Evolutionary conservation across 192 early-diverging fungal species (phyloP).

Genomic region (Backusella psychrophila): DNA sequence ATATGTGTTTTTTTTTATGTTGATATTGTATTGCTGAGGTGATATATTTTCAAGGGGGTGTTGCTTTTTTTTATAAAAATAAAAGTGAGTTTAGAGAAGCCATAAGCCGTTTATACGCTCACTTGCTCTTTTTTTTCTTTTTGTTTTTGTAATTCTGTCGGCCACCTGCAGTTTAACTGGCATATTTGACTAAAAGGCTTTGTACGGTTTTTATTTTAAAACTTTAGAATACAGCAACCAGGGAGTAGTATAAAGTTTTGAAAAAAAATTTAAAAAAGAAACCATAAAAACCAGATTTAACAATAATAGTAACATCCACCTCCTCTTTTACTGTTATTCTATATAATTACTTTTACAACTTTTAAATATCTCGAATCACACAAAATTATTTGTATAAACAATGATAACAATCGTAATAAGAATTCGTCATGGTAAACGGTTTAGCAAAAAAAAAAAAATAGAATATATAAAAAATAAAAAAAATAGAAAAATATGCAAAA

Average conservation of each 20-base stretch:
- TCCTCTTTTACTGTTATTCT: constrained; percentile 4
- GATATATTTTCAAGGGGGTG: not conserved
- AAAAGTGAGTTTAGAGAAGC: not conserved
- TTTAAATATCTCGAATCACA: not conserved
- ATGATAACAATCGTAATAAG: not conserved
- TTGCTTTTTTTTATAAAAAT: not conserved
- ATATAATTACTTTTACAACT: not conserved
- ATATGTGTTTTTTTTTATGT: not conserved
- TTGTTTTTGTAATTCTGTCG: not conserved
- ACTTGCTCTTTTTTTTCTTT: not conserved
- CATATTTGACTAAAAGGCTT: constrained; percentile 2
- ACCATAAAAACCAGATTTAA: not conserved
- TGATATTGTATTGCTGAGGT: not conserved
- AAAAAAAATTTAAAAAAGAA: not conserved
- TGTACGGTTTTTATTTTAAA: not conserved
- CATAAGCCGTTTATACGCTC: not conserved
- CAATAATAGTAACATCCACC: not conserved
- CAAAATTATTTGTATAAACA: not conserved
- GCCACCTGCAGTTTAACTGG: not conserved
- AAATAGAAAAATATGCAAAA: not conserved
- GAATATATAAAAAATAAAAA: not conserved
- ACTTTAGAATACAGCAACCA: not conserved
- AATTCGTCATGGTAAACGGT: not conserved
- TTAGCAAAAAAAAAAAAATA: not conserved
- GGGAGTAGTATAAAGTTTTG: not conserved